Base-by-base conservation (phyloP, 768 basidiomycete species). In the Suillus luteus region DNA sequence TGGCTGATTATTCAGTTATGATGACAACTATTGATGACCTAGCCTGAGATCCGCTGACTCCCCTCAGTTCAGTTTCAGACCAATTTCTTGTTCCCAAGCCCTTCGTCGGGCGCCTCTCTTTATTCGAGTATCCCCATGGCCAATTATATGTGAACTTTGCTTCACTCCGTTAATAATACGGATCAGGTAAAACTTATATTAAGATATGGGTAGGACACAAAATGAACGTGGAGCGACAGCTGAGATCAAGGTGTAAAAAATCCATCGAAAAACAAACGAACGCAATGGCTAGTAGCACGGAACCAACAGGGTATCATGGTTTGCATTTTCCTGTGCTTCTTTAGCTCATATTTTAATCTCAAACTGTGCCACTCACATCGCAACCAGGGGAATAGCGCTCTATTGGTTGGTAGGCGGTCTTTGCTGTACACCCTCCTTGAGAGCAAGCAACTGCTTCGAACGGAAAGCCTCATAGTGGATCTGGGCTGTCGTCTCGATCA, bases 381-480 rank as follows among this genome's bases (percentile, higher is more conserved):
- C 51, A 57, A 62, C 54, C 37, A 62, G 49, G 40, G 55, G 61
- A 59, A 59, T 27, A 17, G 8, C 38, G 12, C 15, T 67, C 63
- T 68, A 79, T 59, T 77, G 76, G 49, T 57, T 70, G 57, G 73
- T 70, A 40, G 83, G 75, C 14, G 88, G 88, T 66, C 86, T 84
- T 75, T 86, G 85, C 76, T 86, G 89, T 64, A 94, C 94, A 44
- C 92, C 92, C 79, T 99, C 96, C 84, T 99, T 99, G 71, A 99
- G 86, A 15, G 96, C 96, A 55, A 98, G 83, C 69, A 99, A 79
- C 81, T 99, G 96, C 82, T 98, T 98, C 70, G 95, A 96, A 68
- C 96, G 89, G 94, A 99, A 99, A 10, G 96, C 95, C 82, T 99
- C 96, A 76, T 99, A 99, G 80, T 99, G 96, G 76, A 96, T 97